Base-by-base conservation (phyloP, 805 yeast species). In the Teunomyces aglyptinius region DNA sequence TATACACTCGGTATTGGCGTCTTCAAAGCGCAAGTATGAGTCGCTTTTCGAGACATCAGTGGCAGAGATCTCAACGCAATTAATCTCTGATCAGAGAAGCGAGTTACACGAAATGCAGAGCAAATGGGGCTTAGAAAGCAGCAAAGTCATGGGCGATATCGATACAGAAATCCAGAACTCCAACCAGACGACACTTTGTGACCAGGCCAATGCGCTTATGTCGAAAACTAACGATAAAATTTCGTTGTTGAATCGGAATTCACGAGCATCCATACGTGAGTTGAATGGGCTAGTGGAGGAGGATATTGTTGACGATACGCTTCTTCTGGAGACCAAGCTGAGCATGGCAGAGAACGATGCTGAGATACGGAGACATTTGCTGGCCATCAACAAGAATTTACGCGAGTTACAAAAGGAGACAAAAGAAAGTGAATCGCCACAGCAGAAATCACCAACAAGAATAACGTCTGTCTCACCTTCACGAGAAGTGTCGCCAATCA, bases 401-500 rank as follows among this genome's bases (percentile, higher is more conserved):
- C 32, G 39, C 7, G 46, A 41, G 20, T 42, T 48, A 22, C 43
- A 40, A n/a, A 28, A 16, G 7, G 39, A 36, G 22, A 22, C 39
- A 20, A 20, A 22, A 13, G 39, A 36, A 10, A 36, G 12, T 18
- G 39, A 34, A 11, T 34, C 38, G 22, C 38, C 38, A 34, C 29
- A 22, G 24, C 26, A 24, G 20, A 22, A 12, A 24, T 38, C 42
- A 12, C 42, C 29, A 13, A 38, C 32, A n/a, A 26, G 40, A 18
- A 24, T 33, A 8, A 40, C 43, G 8, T 45, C 45, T 24, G 41
- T 44, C 20, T 26, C 31, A 7, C n/a, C 39, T 5, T 36, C 39
- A 12, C 39, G 18, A 4, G 33, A 31, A n/a, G 34, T 43, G 13
- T 48, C 51, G 13, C 53, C 53, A 4, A 6, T 15, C 7, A 31